A percentile compares a stretch with the other conserved stretches of the same genome.
Conservation (phyloP, 176 grass and related monocot species). For the Juncus effusus region DNA sequence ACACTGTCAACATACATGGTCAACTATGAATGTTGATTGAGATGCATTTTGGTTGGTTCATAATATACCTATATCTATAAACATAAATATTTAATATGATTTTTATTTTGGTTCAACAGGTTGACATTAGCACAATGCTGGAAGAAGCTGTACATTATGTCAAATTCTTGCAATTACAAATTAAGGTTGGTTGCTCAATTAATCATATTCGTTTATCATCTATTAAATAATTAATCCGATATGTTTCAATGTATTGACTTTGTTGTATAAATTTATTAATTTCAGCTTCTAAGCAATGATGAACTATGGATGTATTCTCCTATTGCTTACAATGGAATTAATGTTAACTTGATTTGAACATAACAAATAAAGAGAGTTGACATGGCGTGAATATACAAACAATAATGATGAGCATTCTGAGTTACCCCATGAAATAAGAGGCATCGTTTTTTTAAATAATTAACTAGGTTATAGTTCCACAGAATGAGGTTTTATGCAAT, state of each 20-base stretch:
- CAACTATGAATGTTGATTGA: too few relatives aligned
- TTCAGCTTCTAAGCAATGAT: constrained; percentile 90
- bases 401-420: too few relatives aligned
- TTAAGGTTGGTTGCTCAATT: constrained; percentile 53
- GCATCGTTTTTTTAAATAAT: too few relatives aligned
- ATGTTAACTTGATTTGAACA: constrained; percentile 68
- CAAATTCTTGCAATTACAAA: constrained; percentile 89
- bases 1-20: too few relatives aligned
- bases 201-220: neutral
- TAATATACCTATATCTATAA: too few relatives aligned
- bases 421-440: too few relatives aligned
- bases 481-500: too few relatives aligned
- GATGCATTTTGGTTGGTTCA: too few relatives aligned
- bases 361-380: neutral
- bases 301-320: constrained; percentile 98
- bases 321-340: constrained; percentile 79
- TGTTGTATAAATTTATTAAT: constrained; percentile 14
- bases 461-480: too few relatives aligned
- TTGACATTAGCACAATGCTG: constrained; percentile 98
- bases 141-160: constrained; percentile 96
- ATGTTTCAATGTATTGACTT: constrained; percentile 1
- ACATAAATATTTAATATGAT: too few relatives aligned
- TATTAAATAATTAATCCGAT: neutral
- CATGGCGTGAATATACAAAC: too few relatives aligned
- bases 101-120: constrained; percentile 41